These are phyloP conservation scores for Penicillium sp. DNA, from an alignment of 2,329 filamentous ascomycete genomes.

Conservation along the genomic window DNA sequence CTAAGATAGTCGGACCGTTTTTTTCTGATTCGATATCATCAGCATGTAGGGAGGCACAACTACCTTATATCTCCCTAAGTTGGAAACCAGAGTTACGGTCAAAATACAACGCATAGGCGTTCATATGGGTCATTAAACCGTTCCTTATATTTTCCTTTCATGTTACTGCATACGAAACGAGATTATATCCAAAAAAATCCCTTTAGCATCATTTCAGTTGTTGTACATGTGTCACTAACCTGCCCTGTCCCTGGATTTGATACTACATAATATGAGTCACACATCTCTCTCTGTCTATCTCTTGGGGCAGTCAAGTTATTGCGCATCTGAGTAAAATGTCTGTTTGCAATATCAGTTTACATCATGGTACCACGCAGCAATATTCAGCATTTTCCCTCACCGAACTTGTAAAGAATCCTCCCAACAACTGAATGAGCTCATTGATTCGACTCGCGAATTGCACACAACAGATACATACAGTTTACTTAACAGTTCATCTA, in stretches of 20 bases:
- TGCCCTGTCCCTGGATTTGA: not conserved
- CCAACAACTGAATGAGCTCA: not conserved
- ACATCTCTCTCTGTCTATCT: no score
- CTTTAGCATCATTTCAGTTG: not conserved
- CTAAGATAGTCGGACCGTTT: not conserved
- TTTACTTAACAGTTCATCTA: not conserved
- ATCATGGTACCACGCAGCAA: not conserved
- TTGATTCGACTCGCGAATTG: not conserved
- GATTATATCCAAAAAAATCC: not conserved
- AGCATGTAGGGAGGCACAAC: not conserved
- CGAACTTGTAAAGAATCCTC: not conserved
- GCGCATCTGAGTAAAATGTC: no score
- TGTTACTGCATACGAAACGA: not conserved
- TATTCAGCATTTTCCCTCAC: not conserved
- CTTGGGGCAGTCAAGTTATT: not conserved
- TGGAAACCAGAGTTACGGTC: not conserved
- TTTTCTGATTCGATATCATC: not conserved
- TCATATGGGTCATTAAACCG: not conserved
- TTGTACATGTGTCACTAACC: not conserved
- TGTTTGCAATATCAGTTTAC: not conserved
- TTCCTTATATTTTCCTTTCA: not conserved
- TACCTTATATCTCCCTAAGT: not conserved
- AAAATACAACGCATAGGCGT: not conserved
- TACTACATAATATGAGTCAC: not conserved
- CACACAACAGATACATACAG: no score